Evolutionary conservation across 768 basidiomycete genomes (phyloP).

Genomic region (Podaxis sp.): DNA sequence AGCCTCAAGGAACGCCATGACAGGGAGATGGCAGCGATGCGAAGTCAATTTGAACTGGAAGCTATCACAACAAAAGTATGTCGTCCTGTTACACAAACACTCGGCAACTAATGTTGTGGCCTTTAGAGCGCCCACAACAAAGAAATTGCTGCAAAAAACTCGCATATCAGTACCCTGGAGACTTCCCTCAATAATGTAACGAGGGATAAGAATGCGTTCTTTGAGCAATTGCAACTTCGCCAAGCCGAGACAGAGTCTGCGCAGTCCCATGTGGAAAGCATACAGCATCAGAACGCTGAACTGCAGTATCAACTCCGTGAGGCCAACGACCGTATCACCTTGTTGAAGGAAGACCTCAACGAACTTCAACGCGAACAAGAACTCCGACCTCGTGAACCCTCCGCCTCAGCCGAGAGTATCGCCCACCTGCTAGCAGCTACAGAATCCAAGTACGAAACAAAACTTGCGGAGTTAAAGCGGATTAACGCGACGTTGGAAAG

Average conservation of each 20-base stretch:
- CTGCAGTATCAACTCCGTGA: slow-evolving; percentile 86
- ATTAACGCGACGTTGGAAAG: slow-evolving; percentile 67
- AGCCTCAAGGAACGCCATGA: slow-evolving; percentile 66
- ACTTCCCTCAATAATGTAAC: slow-evolving; percentile 65
- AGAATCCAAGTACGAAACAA: slow-evolving; percentile 76
- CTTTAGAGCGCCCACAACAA: slow-evolving; percentile 65
- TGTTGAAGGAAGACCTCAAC: slow-evolving; percentile 70
- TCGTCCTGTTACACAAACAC: neutral
- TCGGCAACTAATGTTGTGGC: neutral
- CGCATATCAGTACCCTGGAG: slow-evolving; percentile 71
- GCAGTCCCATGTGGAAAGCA: slow-evolving; percentile 68
- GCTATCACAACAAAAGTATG: slow-evolving; percentile 65
- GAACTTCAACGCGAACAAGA: slow-evolving; percentile 65
- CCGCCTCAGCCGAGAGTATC: slow-evolving; percentile 61
- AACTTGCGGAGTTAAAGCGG: slow-evolving; percentile 67
- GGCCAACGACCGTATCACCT: slow-evolving; percentile 63
- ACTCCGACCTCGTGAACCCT: slow-evolving; percentile 40
- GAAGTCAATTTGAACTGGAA: slow-evolving; percentile 78
- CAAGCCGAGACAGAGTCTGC: slow-evolving; percentile 90
- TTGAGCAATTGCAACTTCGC: slow-evolving; percentile 83
- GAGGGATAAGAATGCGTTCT: slow-evolving; percentile 75
- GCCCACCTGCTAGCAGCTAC: slow-evolving; percentile 72
- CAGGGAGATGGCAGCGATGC: slow-evolving; percentile 64
- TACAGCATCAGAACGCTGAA: slow-evolving; percentile 81
- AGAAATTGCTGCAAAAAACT: slow-evolving; percentile 59